Evolutionary conservation across 2,329 filamentous ascomycete species (phyloP), one percentile per base, ranked within the genome.

Genomic region (Apiospora kogelbergensis): DNA sequence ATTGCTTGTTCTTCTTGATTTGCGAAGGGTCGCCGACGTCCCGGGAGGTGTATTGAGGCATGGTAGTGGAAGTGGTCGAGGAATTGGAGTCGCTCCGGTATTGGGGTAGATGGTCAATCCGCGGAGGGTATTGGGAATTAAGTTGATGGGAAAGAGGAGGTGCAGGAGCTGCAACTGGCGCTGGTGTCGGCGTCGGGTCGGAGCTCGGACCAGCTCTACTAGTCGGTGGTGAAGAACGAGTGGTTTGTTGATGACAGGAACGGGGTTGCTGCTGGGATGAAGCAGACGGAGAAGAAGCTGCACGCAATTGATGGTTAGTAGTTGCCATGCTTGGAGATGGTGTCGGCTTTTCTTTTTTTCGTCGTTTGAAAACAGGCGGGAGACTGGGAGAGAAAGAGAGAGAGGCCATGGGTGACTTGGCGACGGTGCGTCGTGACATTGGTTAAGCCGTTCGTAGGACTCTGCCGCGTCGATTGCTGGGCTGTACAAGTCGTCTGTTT

Each of bases 1-100:
- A 97, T 85, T 98, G 96, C 87, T 98, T 98, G 86, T 97, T 98
- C 86, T 95, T 97, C 88, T 89, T 90, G 76, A 90, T 88, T 80
- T 91, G 88, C 77, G 87, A 88, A 80, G 88, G 88, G 79, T 91
- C 89, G 81, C 88, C 88, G 71, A 89, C 87, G 78, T 91, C 89
- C 76, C 89, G 87, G 65, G 89, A 90, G 69, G 88, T 90, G 82
- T 90, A 91, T 74, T 88, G 85, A 81, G 89, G 87, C 88, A 90
- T 90, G 72, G 80, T 86, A 80, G 71, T 70, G 70, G 75, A 69
- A 60, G 67, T 72, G 68, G 69, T 70, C 41, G 72, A 75, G 66
- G 73, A 71, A 64, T 68, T 66, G 71, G 73, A 67, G 68, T 67
- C 63, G 71, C 70, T 70, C 33, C 24, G 41, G 44, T 66, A 48